Evolutionary conservation across 768 basidiomycete species (phyloP), one percentile per base, ranked within the genome.

Genomic region (Lentinula detonsa): DNA sequence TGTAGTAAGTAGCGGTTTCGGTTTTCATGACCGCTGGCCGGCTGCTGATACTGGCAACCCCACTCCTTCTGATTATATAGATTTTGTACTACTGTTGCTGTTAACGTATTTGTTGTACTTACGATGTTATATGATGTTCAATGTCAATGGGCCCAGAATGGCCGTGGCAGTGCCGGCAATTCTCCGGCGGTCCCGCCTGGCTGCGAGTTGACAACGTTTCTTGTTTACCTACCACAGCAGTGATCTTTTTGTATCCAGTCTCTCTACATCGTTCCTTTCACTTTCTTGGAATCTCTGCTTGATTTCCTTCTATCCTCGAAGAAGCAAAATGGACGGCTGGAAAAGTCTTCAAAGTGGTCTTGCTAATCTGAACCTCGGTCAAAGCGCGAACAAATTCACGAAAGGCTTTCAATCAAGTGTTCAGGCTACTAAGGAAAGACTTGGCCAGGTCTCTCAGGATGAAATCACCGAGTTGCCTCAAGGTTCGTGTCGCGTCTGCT

Each of bases 401-500:
- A 93, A 91, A 75, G 87, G 88, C 64, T 85, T 95, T 76, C 87
- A 79, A 67, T 88, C 87, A 23, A 87, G 86, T 66, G 85, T 94
- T 2, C 93, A 95, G 74, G 91, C 92, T 2, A 93, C 93, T 23
- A 84, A 75, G 69, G 96, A 98, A 74, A 82, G 90, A 53, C 79
- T 98, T 3, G 96, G 96, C 21, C 90, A 95, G 70, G 84, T 96
- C 61, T 83, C 92, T 3, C 82, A 89, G 5, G 93, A 93, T 64
- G 97, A 97, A 66, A 95, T 98, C 70, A 98, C 96, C 7, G 97
- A 98, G 75, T 81, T 93, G 55, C 91, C 91, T 28, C 88, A 92
- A 75, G 93, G 91, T 89, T 33, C 35, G 57, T 35, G 42, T 50
- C 10, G 37, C 28, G 31, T 21, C 31, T 53, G 45, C 49, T 59